These are phyloP conservation scores for Sporothrix humicola DNA, from an alignment of 2,329 filamentous ascomycete genomes.

Conservation along the genomic window DNA sequence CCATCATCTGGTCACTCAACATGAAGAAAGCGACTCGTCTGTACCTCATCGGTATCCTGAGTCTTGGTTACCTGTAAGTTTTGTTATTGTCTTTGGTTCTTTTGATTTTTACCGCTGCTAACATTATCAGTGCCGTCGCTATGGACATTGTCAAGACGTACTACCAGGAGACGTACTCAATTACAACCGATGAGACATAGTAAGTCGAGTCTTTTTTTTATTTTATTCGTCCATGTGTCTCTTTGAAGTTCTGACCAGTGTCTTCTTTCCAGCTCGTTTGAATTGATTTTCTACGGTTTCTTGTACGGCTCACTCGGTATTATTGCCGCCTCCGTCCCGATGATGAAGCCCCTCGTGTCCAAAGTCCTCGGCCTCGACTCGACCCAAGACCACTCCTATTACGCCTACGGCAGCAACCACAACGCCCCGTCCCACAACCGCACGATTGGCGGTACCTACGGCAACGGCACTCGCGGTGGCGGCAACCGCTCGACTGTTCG, in stretches of 20 bases:
- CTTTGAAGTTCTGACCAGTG: constrained; percentile 13
- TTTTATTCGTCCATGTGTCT: not conserved
- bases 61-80: constrained; percentile 51
- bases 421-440: constrained; percentile 7
- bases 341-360: constrained; percentile 48
- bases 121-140: constrained; percentile 45
- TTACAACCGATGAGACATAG: constrained; percentile 46
- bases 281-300: constrained; percentile 39
- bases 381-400: constrained; percentile 30
- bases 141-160: constrained; percentile 50
- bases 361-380: constrained; percentile 42
- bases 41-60: constrained; percentile 50
- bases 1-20: constrained; percentile 51
- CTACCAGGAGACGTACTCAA: constrained; percentile 46
- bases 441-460: constrained; percentile 7
- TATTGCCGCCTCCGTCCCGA: constrained; percentile 49
- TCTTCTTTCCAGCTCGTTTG: constrained; percentile 23
- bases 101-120: not conserved
- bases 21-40: constrained; percentile 48
- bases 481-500: not conserved
- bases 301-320: constrained; percentile 51
- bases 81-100: not conserved
- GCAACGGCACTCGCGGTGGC: constrained; percentile 11
- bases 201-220: constrained; percentile 34
- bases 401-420: constrained; percentile 30